Percentiles rank a stretch among this genome's conserved stretches.
Evolutionary conservation across 257 asterid genomes (phyloP).

Genomic region (Lycium ferocissimum): DNA sequence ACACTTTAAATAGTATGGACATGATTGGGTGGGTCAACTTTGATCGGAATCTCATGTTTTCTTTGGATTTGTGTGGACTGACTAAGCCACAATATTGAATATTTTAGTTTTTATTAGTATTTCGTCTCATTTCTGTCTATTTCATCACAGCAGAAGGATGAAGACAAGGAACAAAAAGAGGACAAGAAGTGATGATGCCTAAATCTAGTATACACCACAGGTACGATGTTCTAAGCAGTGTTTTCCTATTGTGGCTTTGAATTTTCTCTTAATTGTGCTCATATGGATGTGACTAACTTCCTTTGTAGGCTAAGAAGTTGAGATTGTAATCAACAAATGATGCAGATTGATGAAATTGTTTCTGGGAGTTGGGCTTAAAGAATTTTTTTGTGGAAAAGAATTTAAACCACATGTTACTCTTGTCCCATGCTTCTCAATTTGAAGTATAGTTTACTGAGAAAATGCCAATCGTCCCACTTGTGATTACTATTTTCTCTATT

Average conservation of each 20-base stretch:
- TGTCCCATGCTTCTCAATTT: background rate
- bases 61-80: background rate
- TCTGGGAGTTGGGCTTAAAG: background rate
- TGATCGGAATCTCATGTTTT: background rate
- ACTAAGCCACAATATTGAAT: too few relatives aligned
- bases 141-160: slow-evolving; percentile 16
- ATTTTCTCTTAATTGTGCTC: background rate
- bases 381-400: background rate
- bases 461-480: background rate
- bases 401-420: background rate
- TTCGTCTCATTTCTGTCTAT: background rate
- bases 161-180: slow-evolving; percentile 14
- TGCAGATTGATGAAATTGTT: background rate
- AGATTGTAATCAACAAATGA: slow-evolving; percentile 13
- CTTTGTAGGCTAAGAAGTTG: background rate
- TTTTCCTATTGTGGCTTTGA: background rate
- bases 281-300: background rate
- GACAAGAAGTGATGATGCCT: slow-evolving; percentile 32
- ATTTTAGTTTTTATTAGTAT: slow-evolving; percentile 11
- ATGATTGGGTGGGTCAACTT: background rate
- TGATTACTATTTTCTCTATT: background rate
- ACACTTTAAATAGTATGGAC: background rate
- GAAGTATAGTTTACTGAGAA: background rate
- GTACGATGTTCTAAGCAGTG: background rate
- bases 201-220: background rate